Percentiles rank a stretch among this genome's conserved stretches.
These are phyloP conservation scores for Linderniella brevidens DNA, from an alignment of 257 asterid genomes.

Conservation along the genomic window DNA sequence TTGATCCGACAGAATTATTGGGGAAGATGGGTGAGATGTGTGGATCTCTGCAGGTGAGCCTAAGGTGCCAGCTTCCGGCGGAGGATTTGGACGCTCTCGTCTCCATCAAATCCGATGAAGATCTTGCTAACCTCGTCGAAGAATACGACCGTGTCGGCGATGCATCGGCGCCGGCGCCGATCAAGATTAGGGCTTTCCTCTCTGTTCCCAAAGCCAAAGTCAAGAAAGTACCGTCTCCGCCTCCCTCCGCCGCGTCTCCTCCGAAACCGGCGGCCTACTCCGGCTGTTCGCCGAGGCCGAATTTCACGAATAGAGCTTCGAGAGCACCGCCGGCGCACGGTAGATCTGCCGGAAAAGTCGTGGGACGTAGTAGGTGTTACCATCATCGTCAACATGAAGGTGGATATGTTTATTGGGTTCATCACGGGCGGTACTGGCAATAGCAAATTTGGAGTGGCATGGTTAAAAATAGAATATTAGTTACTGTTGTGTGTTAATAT, in stretches of 20 bases:
- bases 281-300: no score
- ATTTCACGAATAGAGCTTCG: no score
- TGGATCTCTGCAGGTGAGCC: conserved; percentile 38
- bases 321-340: no score
- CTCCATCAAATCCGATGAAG: conserved; percentile 64
- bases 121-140: conserved; percentile 57
- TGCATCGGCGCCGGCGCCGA: conserved; percentile 15
- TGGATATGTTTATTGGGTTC: no score
- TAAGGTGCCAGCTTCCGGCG: conserved; percentile 58
- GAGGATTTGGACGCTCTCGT: conserved; percentile 77
- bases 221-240: conserved; percentile 25
- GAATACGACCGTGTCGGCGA: conserved; percentile 36
- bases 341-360: no score
- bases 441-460: no score
- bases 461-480: no score
- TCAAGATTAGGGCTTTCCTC: conserved; percentile 58
- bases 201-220: conserved; percentile 23
- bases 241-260: conserved; percentile 26
- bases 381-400: no score
- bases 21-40: conserved; percentile 49
- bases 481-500: no score
- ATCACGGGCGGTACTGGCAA: no score
- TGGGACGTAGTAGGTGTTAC: no score
- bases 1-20: conserved; percentile 35
- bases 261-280: conserved; percentile 12